phyloP scores from a whole-genome alignment of 1,284 basidiomycete species.

The Austroboletus novae-zelandiae region DNA sequence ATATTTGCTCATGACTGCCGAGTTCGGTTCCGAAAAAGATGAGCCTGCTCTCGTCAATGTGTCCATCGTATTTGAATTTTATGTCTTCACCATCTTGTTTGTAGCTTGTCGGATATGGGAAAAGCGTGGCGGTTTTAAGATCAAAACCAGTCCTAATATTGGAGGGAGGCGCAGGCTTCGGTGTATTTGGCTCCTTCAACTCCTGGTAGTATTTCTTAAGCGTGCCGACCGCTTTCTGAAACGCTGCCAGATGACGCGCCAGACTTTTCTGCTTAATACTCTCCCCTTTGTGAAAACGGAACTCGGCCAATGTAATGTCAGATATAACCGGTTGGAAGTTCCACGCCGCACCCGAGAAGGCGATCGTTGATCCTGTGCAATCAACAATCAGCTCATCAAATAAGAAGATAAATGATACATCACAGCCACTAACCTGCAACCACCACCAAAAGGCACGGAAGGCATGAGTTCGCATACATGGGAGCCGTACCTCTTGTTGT shows the following conservation, averaged over 20 bases:
- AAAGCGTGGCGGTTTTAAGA: not conserved
- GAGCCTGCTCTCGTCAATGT: not conserved
- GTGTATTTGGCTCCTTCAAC: not conserved
- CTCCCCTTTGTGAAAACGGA: not conserved
- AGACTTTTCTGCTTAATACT: not conserved
- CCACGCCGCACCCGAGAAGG: not conserved
- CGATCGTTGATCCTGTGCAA: not conserved
- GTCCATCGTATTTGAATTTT: not conserved
- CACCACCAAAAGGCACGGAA: not conserved
- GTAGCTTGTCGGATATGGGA: not conserved
- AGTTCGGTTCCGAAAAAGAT: not conserved
- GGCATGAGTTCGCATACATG: not conserved
- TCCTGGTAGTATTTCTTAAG: not conserved
- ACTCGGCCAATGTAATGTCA: not conserved
- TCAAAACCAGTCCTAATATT: no score
- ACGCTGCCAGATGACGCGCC: not conserved
- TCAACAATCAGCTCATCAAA: not conserved
- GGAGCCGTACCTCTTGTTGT: not conserved
- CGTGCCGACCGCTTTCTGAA: not conserved
- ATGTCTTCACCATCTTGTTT: not conserved
- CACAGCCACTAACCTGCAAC: not conserved
- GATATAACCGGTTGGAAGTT: not conserved
- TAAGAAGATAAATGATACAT: not conserved
- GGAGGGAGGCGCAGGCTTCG: not conserved
- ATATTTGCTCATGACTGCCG: not conserved